Conservation (phyloP, 2,329 filamentous ascomycete genomes). For the Xylaria arbuscula region DNA sequence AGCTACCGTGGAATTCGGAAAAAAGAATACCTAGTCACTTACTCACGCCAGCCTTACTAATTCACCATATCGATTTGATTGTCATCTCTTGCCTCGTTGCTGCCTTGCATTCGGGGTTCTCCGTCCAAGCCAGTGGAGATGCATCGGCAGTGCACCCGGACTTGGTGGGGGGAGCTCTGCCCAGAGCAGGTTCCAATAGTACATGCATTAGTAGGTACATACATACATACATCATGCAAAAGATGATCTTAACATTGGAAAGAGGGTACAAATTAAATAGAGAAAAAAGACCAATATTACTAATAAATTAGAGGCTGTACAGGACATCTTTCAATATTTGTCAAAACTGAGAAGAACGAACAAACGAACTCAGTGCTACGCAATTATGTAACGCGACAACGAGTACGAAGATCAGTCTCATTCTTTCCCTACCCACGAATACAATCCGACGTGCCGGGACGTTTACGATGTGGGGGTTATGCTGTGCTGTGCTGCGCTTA, state of each 20-base stretch:
- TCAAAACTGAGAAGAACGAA: background rate
- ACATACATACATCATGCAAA: background rate
- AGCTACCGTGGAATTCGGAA: background rate
- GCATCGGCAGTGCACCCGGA: background rate
- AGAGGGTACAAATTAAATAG: background rate
- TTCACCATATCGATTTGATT: background rate
- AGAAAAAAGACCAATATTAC: too few relatives aligned
- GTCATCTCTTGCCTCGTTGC: background rate
- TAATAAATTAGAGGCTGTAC: background rate
- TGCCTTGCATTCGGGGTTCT: slow-evolving; percentile 1
- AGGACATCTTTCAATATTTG: background rate
- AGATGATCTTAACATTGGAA: background rate
- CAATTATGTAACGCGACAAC: background rate
- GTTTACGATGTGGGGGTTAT: background rate
- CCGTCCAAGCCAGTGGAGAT: background rate
- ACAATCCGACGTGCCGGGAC: slow-evolving; percentile 8
- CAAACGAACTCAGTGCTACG: background rate
- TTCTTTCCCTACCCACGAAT: background rate
- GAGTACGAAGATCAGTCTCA: background rate
- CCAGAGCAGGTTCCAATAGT: background rate
- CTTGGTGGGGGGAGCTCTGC: background rate
- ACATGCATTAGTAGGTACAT: background rate
- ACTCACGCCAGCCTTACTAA: background rate
- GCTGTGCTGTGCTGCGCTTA: background rate
- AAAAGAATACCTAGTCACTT: background rate